phyloP scores from a whole-genome alignment of 768 basidiomycete genomes.

The Cystoderma amianthinum region DNA sequence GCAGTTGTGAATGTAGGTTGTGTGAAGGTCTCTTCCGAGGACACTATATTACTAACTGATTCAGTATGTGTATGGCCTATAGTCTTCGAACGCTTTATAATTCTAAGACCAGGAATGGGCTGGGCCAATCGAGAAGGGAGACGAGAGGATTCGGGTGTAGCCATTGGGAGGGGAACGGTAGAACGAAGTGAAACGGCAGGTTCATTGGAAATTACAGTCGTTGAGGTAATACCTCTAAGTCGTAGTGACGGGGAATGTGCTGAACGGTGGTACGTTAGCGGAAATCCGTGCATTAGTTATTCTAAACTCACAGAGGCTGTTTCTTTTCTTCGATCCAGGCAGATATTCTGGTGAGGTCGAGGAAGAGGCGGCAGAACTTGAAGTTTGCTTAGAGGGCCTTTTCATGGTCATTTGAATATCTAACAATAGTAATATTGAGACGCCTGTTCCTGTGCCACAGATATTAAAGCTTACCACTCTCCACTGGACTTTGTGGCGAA shows the following conservation, averaged over 20 bases:
- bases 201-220: no score
- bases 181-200: no score
- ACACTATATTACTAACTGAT: constrained; percentile 1
- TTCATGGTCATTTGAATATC: no score
- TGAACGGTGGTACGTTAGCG: no score
- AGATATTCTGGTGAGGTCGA: background rate
- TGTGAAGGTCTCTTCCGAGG: background rate
- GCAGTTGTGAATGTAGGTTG: background rate
- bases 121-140: constrained; percentile 15
- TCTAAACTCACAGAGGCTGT: background rate
- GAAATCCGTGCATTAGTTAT: no score
- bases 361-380: no score
- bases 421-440: no score
- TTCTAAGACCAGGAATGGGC: constrained; percentile 35
- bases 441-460: no score
- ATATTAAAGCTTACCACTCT: background rate
- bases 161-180: no score
- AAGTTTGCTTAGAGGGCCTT: no score
- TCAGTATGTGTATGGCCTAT: constrained; percentile 10
- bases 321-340: background rate
- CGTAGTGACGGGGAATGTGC: no score
- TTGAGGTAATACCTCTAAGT: no score
- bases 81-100: constrained; percentile 34
- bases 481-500: background rate
- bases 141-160: constrained; percentile 8